Evolutionary conservation across 2,329 filamentous ascomycete species (phyloP).

Genomic region (Pyricularia pennisetigena): DNA sequence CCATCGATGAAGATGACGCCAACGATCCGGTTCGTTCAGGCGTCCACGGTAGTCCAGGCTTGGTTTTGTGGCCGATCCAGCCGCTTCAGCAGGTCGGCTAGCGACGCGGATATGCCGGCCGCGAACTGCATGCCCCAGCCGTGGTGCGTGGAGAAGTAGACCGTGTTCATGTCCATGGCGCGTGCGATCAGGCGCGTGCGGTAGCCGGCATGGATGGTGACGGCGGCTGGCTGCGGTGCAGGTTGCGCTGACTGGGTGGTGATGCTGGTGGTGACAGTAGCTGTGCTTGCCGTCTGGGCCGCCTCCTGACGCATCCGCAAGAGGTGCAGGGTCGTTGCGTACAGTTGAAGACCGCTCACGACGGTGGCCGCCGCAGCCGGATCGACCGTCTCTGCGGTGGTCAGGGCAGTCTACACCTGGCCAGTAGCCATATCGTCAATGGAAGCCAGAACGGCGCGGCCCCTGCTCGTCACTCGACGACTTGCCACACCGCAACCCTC

Average conservation of each 20-base stretch:
- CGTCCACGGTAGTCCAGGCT: conserved; percentile 17
- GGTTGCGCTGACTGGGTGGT: neutral
- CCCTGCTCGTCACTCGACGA: neutral
- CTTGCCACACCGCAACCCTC: neutral
- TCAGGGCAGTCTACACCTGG: neutral
- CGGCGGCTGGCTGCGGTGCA: neutral
- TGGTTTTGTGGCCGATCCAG: conserved; percentile 14
- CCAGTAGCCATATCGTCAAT: neutral
- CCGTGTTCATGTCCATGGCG: conserved; percentile 18
- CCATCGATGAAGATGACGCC: conserved; percentile 19
- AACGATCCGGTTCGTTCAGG: conserved; percentile 12
- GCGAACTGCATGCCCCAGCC: conserved; percentile 17
- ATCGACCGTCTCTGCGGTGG: neutral
- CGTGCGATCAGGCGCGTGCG: conserved; percentile 16
- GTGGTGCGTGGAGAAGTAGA: conserved; percentile 11
- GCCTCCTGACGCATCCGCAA: neutral
- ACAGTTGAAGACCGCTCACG: conserved; percentile 11
- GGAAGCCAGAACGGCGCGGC: conserved; percentile 10
- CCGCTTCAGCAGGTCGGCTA: conserved; percentile 13
- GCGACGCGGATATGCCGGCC: conserved; percentile 9
- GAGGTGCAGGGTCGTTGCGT: conserved; percentile 10
- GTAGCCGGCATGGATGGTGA: conserved; percentile 17
- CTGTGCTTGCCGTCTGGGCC: neutral
- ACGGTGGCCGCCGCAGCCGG: conserved; percentile 8
- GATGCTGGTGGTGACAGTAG: neutral